phyloP scores from a whole-genome alignment of 805 yeast genomes.

The Grigorovia humatica region DNA sequence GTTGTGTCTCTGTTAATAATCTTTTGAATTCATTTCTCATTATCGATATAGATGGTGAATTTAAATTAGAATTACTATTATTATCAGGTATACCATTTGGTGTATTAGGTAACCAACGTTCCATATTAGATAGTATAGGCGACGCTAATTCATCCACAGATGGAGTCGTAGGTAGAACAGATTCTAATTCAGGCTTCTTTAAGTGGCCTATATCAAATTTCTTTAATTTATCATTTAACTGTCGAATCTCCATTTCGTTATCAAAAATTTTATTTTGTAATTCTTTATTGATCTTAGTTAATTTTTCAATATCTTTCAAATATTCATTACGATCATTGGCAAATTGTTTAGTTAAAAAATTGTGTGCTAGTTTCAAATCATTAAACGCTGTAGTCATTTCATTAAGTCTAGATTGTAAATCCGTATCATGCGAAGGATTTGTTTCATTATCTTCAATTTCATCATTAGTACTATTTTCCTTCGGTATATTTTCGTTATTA shows the following conservation, averaged over 20 bases:
- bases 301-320: constrained; percentile 40
- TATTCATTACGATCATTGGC: constrained; percentile 55
- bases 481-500: background rate
- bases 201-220: background rate
- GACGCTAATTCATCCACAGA: background rate
- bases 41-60: constrained; percentile 39
- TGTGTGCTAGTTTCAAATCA: constrained; percentile 64
- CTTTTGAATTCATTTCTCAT: constrained; percentile 61
- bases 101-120: background rate
- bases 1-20: constrained; percentile 50
- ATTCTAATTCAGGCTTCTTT: background rate
- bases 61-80: background rate
- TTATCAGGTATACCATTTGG: constrained; percentile 3
- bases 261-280: constrained; percentile 43
- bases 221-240: constrained; percentile 8
- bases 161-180: background rate
- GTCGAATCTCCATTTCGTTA: constrained; percentile 30
- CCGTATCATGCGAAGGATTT: background rate
- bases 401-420: constrained; percentile 5
- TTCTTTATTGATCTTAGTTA: constrained; percentile 39
- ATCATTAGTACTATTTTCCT: background rate
- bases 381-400: constrained; percentile 47
- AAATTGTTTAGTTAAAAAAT: constrained; percentile 55
- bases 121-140: background rate
- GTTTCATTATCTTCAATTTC: background rate